Conservation (phyloP, 2,329 filamentous ascomycete species). For the Xylariaceae sp. region DNA sequence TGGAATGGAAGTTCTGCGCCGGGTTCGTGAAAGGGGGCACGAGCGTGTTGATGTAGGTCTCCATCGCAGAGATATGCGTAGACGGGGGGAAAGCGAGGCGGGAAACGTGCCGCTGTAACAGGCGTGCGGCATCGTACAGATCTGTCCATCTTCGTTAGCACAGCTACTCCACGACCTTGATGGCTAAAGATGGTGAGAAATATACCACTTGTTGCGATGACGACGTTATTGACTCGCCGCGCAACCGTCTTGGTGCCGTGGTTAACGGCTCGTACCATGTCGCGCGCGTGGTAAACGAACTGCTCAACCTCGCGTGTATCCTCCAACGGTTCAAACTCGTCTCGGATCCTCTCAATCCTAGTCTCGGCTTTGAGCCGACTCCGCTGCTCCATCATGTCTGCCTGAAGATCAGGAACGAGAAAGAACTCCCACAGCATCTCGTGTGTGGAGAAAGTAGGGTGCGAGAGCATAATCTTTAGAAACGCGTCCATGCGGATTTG, state of each 20-base stretch:
- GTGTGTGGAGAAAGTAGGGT: slow-evolving; percentile 91
- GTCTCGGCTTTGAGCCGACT: slow-evolving; percentile 82
- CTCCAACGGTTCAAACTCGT: slow-evolving; percentile 81
- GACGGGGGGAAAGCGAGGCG: slow-evolving; percentile 62
- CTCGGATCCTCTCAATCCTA: slow-evolving; percentile 74
- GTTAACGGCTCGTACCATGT: slow-evolving; percentile 81
- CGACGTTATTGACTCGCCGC: slow-evolving; percentile 69
- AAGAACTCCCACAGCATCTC: slow-evolving; percentile 99
- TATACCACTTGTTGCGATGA: slow-evolving; percentile 57
- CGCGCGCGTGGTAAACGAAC: slow-evolving; percentile 84
- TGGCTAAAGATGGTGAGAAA: background rate
- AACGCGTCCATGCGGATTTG: slow-evolving; percentile 85
- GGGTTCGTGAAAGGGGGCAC: slow-evolving; percentile 68
- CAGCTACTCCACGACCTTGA: slow-evolving; percentile 3
- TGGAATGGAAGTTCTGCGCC: slow-evolving; percentile 65
- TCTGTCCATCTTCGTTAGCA: slow-evolving; percentile 52
- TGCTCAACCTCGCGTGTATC: slow-evolving; percentile 86
- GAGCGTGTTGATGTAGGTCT: slow-evolving; percentile 63
- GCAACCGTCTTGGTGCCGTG: slow-evolving; percentile 77
- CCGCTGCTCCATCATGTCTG: slow-evolving; percentile 82
- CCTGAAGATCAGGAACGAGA: slow-evolving; percentile 86
- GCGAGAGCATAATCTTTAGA: slow-evolving; percentile 75
- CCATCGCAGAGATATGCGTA: slow-evolving; percentile 63
- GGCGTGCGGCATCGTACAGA: slow-evolving; percentile 58
- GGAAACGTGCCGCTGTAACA: slow-evolving; percentile 48